phyloP scores from a whole-genome alignment of 805 yeast genomes.

The Komagataella kurtzmanii region DNA sequence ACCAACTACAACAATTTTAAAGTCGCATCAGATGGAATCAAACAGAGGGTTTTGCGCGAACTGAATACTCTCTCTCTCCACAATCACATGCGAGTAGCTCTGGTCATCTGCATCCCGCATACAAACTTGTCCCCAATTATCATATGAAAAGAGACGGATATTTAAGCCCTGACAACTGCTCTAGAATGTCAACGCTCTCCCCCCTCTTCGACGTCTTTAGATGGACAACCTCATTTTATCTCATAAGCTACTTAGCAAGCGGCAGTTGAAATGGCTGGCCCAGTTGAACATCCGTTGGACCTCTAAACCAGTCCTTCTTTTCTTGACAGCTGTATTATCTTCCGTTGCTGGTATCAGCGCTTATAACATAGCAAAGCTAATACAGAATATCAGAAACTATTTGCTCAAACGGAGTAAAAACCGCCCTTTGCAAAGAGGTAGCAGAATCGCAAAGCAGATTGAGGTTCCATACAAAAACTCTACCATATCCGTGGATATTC shows the following conservation, averaged over 20 bases:
- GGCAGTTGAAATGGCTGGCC: not conserved
- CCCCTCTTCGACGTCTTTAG: not conserved
- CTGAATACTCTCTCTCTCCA: not conserved
- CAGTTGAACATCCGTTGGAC: conserved; percentile 3
- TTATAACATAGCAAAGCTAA: conserved; percentile 12
- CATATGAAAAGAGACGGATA: not conserved
- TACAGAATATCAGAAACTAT: conserved; percentile 6
- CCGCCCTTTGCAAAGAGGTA: conserved; percentile 26
- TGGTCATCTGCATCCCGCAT: not conserved
- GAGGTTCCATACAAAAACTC: conserved; percentile 32
- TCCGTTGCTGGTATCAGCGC: conserved; percentile 10
- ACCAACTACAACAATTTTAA: not conserved
- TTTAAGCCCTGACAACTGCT: not conserved
- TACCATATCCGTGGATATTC: conserved; percentile 26
- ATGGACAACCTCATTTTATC: not conserved
- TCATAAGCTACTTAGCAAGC: not conserved
- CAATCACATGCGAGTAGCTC: not conserved
- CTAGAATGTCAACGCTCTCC: not conserved
- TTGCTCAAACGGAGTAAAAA: conserved; percentile 20
- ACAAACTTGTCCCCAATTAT: not conserved
- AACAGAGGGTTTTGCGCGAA: too few species aligned
- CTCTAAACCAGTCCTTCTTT: conserved; percentile 20
- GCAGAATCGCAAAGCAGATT: conserved; percentile 24
- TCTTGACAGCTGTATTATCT: conserved; percentile 14
- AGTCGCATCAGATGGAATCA: not conserved